Base-by-base conservation (phyloP, 1,284 basidiomycete species). In the Ganoderma multipileum region DNA sequence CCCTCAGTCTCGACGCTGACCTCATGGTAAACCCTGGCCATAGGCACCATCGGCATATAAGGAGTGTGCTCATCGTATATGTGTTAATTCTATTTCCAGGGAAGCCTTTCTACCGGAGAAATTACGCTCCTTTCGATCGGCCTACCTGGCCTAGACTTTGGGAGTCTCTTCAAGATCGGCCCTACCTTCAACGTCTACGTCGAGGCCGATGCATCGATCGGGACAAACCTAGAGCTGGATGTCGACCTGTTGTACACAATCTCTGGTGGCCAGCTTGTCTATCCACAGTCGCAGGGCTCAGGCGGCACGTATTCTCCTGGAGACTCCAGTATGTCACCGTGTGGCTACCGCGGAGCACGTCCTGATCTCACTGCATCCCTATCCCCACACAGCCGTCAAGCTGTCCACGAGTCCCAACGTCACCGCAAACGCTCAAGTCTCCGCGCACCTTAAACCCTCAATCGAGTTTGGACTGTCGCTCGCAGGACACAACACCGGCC, bases 371-470 rank as follows among this genome's bases (percentile, higher is more conserved):
- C 33, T 18, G 18, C 42, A 12, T 28, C 30, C 28, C 11, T 38
- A 20, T 4, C 30, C 39, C 14, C 28, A 9, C 54, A 11, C 50
- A 86, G 84, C 81, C 7, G 70, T 86, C n/a, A 76, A 78, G 58
- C 76, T 86, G 23, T 81, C 81, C n/a, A 80, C 80, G 11, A 78
- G 73, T 61, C 81, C 82, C 0, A 78, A 76, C 28, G 77, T 86
- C 36, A 73, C 75, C 44, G 83, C 82, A 1, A 83, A 85, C 68
- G 73, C 85, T 30, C 85, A 84, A 58, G 84, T 85, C 2, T 79
- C 78, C 8, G 74, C 70, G 57, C 55, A 73, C 61, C 52, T 66
- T 26, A 67, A 62, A 11, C 65, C 52, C 38, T 38, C 54, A 54
- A 52, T 66, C 39, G 59, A 52, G 52, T 73, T 86, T 55, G 82